Evolutionary conservation across 345 rosid species (phyloP).

Genomic region (Hibiscus syriacus): DNA sequence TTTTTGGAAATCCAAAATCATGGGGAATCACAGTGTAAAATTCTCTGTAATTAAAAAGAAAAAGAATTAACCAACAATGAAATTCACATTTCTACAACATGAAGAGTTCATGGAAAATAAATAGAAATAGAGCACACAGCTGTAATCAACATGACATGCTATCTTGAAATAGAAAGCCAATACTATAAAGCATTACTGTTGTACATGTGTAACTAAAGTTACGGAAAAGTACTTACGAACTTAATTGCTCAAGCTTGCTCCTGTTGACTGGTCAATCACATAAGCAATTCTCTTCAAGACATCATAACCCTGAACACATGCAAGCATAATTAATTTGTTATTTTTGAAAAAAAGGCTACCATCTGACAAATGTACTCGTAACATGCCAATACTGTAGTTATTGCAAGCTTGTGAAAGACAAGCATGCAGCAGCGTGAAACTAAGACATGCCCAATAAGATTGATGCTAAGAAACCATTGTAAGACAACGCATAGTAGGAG

Average conservation of each 20-base stretch:
- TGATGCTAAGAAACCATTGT: not conserved
- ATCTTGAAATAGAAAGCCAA: not conserved
- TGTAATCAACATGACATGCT: not conserved
- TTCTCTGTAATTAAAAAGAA: conserved; percentile 46
- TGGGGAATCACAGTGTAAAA: conserved; percentile 88
- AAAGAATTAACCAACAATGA: not conserved
- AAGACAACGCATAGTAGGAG: not conserved
- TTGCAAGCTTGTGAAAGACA: not conserved
- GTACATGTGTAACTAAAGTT: not conserved
- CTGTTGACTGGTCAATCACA: conserved; percentile 39
- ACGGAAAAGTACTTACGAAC: conserved; percentile 44
- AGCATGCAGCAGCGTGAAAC: not conserved
- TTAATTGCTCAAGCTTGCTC: conserved; percentile 58
- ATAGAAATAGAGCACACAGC: not conserved
- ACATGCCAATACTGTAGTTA: not conserved
- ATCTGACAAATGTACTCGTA: not conserved
- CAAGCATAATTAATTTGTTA: conserved; percentile 13
- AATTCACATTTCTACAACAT: not conserved
- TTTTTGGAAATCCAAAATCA: conserved; percentile 81
- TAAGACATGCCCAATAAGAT: not conserved
- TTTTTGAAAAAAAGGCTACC: not conserved
- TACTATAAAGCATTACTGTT: not conserved
- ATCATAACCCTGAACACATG: conserved; percentile 61
- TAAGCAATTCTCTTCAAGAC: conserved; percentile 71
- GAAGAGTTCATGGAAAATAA: not conserved